Conservation (phyloP, 1,284 basidiomycete genomes). For the Ustilago xerochloae region DNA sequence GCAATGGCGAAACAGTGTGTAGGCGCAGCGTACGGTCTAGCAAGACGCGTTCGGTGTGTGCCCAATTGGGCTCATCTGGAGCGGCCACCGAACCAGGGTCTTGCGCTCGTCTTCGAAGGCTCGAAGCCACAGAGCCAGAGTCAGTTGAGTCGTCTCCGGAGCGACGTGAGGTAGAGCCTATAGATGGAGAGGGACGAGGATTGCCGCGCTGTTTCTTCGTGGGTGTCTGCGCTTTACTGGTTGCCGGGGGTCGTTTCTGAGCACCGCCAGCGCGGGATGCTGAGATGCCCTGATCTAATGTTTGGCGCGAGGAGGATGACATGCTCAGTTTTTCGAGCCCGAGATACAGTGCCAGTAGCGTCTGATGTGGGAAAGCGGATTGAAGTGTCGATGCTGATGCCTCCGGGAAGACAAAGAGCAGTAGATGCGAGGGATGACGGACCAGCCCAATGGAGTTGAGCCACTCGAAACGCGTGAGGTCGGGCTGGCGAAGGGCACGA, state of each 20-base stretch:
- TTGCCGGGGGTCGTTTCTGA: constrained; percentile 35
- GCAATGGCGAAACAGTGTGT: constrained; percentile 41
- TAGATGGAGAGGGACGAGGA: constrained; percentile 25
- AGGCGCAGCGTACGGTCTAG: constrained; percentile 44
- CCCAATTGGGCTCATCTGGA: constrained; percentile 29
- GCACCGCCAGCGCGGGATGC: constrained; percentile 39
- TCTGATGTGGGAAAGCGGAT: neutral
- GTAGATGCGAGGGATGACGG: neutral
- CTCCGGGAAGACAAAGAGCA: too few species aligned
- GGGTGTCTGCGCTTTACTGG: constrained; percentile 18
- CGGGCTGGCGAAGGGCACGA: too few species aligned
- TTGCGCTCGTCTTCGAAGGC: constrained; percentile 14
- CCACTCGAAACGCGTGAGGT: too few species aligned
- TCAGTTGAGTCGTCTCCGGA: constrained; percentile 31
- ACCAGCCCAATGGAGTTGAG: too few species aligned
- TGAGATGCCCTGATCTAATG: constrained; percentile 42
- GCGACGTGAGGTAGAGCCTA: constrained; percentile 21
- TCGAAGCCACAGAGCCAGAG: constrained; percentile 20
- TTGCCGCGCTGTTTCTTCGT: constrained; percentile 24
- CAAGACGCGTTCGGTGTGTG: constrained; percentile 20
- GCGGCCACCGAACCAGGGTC: constrained; percentile 9
- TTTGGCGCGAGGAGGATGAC: constrained; percentile 24
- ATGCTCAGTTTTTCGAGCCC: neutral
- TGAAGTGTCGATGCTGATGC: too few species aligned
- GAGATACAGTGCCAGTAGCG: too few species aligned